These are phyloP conservation scores for Verruconis gallopava DNA, from an alignment of 2,329 filamentous ascomycete species.

Conservation along the genomic window DNA sequence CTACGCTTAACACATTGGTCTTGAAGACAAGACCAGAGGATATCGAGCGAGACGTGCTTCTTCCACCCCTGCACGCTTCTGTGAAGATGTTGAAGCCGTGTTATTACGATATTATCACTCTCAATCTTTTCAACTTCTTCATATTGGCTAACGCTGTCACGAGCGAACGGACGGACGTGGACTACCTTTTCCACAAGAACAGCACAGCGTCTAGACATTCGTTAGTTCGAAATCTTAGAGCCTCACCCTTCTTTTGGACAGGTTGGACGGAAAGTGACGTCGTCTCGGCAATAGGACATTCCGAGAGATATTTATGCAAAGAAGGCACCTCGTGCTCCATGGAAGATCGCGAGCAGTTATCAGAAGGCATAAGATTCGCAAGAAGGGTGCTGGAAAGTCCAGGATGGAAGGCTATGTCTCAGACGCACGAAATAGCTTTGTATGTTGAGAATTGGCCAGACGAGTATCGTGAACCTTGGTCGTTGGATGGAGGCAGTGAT, in stretches of 20 bases:
- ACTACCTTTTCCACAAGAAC: conserved; percentile 77
- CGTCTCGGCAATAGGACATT: conserved; percentile 48
- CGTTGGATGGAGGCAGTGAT: conserved; percentile 36
- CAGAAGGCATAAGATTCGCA: conserved; percentile 53
- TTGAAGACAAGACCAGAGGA: conserved; percentile 67
- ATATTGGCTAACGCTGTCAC: conserved; percentile 79
- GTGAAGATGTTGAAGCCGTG: conserved; percentile 66
- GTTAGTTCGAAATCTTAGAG: conserved; percentile 65
- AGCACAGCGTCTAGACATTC: conserved; percentile 54
- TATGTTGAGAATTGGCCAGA: conserved; percentile 56
- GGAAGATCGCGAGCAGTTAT: conserved; percentile 49
- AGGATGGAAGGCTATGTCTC: conserved; percentile 54
- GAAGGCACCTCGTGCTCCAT: conserved; percentile 44
- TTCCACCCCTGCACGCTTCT: conserved; percentile 62
- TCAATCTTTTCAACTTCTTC: conserved; percentile 76
- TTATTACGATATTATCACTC: conserved; percentile 68
- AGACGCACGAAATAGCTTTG: conserved; percentile 65
- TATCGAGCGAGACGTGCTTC: conserved; percentile 45
- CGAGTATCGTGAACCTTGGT: conserved; percentile 50
- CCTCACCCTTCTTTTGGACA: conserved; percentile 77
- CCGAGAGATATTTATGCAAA: conserved; percentile 53
- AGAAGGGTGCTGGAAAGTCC: conserved; percentile 44
- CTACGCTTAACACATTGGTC: conserved; percentile 65
- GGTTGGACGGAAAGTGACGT: conserved; percentile 58
- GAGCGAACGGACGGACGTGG: conserved; percentile 66